phyloP scores from a whole-genome alignment of 2,329 filamentous ascomycete genomes.

The Phyllachora maydis region DNA sequence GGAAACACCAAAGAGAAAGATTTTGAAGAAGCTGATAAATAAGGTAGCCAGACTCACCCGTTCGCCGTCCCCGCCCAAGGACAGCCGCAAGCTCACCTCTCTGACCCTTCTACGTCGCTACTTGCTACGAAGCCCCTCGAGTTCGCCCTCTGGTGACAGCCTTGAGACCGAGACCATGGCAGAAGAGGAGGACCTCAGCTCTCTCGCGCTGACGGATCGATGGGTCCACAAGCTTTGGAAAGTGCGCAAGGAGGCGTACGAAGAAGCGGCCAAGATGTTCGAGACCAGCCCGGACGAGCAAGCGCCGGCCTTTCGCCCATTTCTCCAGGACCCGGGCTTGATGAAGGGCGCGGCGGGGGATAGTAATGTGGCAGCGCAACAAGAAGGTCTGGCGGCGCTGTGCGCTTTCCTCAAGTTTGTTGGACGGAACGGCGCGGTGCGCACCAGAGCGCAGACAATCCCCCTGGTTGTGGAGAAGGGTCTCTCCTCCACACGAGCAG shows the following conservation, averaged over 20 bases:
- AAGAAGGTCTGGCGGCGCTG: constrained; percentile 73
- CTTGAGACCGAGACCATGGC: constrained; percentile 41
- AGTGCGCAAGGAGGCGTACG: constrained; percentile 84
- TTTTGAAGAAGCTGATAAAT: constrained; percentile 7
- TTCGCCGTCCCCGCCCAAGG: background rate
- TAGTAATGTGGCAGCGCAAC: constrained; percentile 90
- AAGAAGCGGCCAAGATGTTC: constrained; percentile 78
- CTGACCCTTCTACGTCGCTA: too few relatives aligned
- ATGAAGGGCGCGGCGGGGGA: constrained; percentile 90
- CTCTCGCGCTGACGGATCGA: constrained; percentile 57
- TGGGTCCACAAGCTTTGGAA: constrained; percentile 93
- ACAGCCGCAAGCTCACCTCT: background rate
- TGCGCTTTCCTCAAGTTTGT: constrained; percentile 88
- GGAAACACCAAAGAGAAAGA: too few relatives aligned
- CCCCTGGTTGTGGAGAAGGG: constrained; percentile 78
- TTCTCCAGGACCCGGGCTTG: constrained; percentile 61
- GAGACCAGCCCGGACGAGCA: constrained; percentile 67
- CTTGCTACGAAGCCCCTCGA: too few relatives aligned
- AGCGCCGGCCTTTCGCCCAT: constrained; percentile 71
- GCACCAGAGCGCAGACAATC: constrained; percentile 59
- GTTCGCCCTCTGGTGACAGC: too few relatives aligned
- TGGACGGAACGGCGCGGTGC: constrained; percentile 55
- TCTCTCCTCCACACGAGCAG: constrained; percentile 67
- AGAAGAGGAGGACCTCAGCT: constrained; percentile 71
- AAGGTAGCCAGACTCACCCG: constrained; percentile 3